Evolutionary conservation across 106 monocot species (phyloP).

Genomic region (Phalaenopsis equestris): DNA sequence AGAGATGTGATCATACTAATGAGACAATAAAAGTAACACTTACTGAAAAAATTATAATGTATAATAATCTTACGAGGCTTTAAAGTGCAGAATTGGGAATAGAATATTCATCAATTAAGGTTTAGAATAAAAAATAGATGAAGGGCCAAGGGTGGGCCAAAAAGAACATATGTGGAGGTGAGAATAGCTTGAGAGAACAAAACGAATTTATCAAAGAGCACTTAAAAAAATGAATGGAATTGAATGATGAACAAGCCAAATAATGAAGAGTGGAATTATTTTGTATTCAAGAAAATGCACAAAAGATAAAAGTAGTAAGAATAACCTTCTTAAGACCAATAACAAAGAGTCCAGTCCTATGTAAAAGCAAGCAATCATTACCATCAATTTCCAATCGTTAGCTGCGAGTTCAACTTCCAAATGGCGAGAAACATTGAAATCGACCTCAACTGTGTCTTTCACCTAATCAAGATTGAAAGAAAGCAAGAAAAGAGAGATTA

Average conservation of each 20-base stretch:
- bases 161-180: background rate
- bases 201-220: background rate
- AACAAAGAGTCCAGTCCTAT: background rate
- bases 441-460: conserved; percentile 95
- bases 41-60: too few species aligned
- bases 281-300: background rate
- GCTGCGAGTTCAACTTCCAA: conserved; percentile 71
- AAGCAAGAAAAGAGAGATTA: conserved; percentile 1
- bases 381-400: conserved; percentile 79
- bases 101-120: background rate
- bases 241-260: background rate
- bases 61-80: too few species aligned
- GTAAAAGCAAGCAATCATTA: conserved; percentile 9
- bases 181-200: background rate
- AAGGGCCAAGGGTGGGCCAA: background rate
- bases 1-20: too few species aligned
- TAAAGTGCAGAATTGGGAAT: background rate
- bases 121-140: background rate
- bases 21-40: too few species aligned
- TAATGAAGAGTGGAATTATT: background rate
- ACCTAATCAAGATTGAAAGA: conserved; percentile 38
- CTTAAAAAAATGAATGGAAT: background rate
- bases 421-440: conserved; percentile 95
- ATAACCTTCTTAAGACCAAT: background rate
- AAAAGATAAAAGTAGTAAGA: background rate